Evolutionary conservation across 2,329 filamentous ascomycete species (phyloP).

Genomic region (Juglanconis oblonga): DNA sequence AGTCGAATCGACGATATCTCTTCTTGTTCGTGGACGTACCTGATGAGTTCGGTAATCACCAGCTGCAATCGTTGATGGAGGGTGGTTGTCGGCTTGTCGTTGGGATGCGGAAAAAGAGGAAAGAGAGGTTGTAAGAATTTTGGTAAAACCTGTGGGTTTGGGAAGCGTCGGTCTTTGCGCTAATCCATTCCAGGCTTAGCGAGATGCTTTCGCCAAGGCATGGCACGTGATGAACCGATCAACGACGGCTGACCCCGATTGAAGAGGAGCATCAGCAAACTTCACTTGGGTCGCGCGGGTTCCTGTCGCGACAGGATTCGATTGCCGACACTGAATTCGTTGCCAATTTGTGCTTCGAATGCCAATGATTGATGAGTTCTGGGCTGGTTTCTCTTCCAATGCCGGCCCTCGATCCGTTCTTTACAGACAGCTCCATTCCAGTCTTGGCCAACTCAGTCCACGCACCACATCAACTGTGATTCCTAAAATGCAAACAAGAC

Average conservation of each 20-base stretch:
- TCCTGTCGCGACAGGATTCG: no score
- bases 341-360: no score
- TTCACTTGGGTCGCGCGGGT: no score
- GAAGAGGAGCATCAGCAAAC: no score
- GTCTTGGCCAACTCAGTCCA: no score
- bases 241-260: background rate
- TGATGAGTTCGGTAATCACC: constrained; percentile 20
- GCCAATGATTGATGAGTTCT: no score
- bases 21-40: constrained; percentile 13
- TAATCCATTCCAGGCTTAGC: background rate
- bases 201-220: background rate
- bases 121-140: constrained; percentile 11
- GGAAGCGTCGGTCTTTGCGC: background rate
- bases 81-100: constrained; percentile 19
- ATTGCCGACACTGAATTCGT: no score
- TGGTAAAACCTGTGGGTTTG: constrained; percentile 14
- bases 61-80: constrained; percentile 19
- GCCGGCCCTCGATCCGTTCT: no score
- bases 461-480: no score
- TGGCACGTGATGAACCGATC: constrained; percentile 7
- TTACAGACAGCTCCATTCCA: no score
- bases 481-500: no score
- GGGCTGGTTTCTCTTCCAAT: no score
- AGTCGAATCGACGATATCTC: background rate
- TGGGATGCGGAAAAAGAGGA: constrained; percentile 5